Base-by-base conservation (phyloP, 164 flowering plant genomes). In the Akebia trifoliata region DNA sequence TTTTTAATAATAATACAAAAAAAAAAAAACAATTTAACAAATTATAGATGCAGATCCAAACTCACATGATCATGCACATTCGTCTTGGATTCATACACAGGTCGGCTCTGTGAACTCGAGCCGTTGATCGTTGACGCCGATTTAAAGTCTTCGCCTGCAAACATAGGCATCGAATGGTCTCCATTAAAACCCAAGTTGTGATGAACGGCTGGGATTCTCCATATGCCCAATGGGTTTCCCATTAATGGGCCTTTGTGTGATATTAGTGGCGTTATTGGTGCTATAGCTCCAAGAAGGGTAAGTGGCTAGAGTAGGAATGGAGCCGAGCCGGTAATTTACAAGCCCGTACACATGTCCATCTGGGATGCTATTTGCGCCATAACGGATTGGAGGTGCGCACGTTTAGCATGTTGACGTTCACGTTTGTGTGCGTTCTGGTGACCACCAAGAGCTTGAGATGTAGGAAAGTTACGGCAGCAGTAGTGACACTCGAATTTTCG, bases 341-440 rank as follows among this genome's bases (percentile, higher is more conserved):
- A 82, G 69, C 32, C 84, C 81, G 57, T 79, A 83, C 48, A 73
- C 40, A 21, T 80, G 84, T 3, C 79, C 74, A 1, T 76, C 77
- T 2, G 76, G 31, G 58, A 52, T 29, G n/a, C n/a, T n/a, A 61
- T 59, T 42, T 79, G 77, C 2, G 74, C 72, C 80, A 81, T 76
- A 53, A 86, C 77, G 2, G 94, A 81, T 61, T 85, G 92, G 25
- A 87, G 83, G 54, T 81, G 87, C 14, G 78, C 86, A 0, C 95
- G 78, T 44, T 86, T 86, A 2, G 88, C 95, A 57, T 83, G 84
- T n/a, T n/a, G n/a, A n/a, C n/a, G n/a, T n/a, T n/a, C n/a, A n/a
- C n/a, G n/a, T n/a, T n/a, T n/a, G n/a, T 90, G 97, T 0, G 97
- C 97, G 74, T 90, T 90, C 54, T 90, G 97, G 67, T 90, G 97